Evolutionary conservation across 2,329 filamentous ascomycete genomes (phyloP).

Genomic region (Sphaerulina populicola): DNA sequence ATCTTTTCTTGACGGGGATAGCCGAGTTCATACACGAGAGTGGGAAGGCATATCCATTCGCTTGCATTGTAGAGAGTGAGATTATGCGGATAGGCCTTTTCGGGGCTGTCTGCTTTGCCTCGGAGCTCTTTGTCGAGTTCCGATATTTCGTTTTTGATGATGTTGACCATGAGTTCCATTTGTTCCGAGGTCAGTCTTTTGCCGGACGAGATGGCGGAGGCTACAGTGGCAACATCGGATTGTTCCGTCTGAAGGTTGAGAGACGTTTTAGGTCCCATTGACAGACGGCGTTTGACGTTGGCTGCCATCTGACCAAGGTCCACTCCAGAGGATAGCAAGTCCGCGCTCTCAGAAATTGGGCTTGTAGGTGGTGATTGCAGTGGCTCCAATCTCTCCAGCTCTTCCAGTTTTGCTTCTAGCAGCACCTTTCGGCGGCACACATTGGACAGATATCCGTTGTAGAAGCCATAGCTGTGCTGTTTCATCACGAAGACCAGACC

Average conservation of each 20-base stretch:
- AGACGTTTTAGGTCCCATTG: conserved; percentile 34
- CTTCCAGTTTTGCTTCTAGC: conserved; percentile 46
- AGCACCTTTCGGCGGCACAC: conserved; percentile 47
- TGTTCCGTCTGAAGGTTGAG: conserved; percentile 42
- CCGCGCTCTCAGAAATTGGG: conserved; percentile 13
- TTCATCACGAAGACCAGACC: conserved; percentile 74
- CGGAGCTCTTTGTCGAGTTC: conserved; percentile 56
- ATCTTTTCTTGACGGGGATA: conserved; percentile 64
- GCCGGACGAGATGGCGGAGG: conserved; percentile 53
- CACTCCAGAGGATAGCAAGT: conserved; percentile 14
- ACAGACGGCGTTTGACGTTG: conserved; percentile 28
- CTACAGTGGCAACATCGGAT: conserved; percentile 53
- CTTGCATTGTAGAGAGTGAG: conserved; percentile 50
- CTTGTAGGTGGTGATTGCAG: conserved; percentile 35
- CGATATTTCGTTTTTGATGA: conserved; percentile 60
- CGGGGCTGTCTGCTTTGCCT: conserved; percentile 49
- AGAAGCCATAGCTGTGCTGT: conserved; percentile 71
- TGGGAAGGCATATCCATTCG: conserved; percentile 67
- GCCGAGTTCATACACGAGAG: conserved; percentile 69
- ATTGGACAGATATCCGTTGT: conserved; percentile 59
- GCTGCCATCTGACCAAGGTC: conserved; percentile 16
- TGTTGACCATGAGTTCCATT: conserved; percentile 53
- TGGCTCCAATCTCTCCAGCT: conserved; percentile 49
- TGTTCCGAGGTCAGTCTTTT: conserved; percentile 55
- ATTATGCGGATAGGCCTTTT: conserved; percentile 59